phyloP scores from a whole-genome alignment of 805 yeast genomes.

The Debaryomyces tyrocola region DNA sequence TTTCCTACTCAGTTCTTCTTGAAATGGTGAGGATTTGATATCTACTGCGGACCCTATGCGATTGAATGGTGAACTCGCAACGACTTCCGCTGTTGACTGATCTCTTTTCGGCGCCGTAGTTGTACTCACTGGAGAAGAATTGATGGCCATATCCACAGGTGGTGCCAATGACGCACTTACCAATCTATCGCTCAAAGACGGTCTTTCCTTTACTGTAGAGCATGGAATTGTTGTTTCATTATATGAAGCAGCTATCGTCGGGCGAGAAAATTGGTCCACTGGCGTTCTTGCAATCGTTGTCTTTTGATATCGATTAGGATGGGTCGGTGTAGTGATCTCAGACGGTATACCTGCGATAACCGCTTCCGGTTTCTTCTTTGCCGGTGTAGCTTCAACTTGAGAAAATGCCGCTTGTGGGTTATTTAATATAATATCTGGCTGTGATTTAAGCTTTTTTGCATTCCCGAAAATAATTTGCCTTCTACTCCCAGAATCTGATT shows the following conservation, averaged over 20 bases:
- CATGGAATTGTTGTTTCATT: neutral
- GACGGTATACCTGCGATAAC: neutral
- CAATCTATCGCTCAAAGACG: neutral
- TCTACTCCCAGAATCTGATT: neutral
- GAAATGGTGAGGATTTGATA: neutral
- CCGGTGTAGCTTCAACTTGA: constrained; percentile 33
- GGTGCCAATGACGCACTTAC: neutral
- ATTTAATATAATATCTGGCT: constrained; percentile 25
- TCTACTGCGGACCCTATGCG: neutral
- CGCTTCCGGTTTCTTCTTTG: constrained; percentile 7
- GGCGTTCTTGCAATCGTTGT: constrained; percentile 8
- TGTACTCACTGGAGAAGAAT: neutral
- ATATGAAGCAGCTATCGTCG: neutral
- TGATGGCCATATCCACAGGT: neutral
- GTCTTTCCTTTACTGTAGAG: neutral
- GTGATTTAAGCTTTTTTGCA: constrained; percentile 18
- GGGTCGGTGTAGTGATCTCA: neutral
- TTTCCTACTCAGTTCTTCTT: neutral
- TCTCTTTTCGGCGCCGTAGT: neutral
- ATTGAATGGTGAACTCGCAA: neutral
- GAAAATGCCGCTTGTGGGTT: constrained; percentile 8
- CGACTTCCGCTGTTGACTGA: neutral
- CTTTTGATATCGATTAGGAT: neutral
- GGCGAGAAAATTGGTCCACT: constrained; percentile 5
- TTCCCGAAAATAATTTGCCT: constrained; percentile 27